Evolutionary conservation across 116 monocot species (phyloP), one percentile per base, ranked within the genome.

Genomic region (Iris pallida): DNA sequence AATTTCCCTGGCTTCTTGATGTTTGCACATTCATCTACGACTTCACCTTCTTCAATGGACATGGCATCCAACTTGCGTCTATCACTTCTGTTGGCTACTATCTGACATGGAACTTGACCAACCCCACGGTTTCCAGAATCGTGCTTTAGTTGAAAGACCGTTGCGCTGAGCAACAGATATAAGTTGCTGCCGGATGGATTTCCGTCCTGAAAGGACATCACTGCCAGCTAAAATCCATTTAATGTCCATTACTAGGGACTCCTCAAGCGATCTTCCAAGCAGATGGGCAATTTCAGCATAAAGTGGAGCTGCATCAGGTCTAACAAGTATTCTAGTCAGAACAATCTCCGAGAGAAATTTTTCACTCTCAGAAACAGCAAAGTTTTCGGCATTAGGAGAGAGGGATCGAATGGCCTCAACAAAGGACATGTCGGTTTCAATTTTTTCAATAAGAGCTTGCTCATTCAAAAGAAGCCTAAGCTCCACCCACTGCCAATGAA

Each of bases 401-500:
- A 98, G 71, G 53, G 93, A 93, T 42, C 84, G 77, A 68, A 98
- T 73, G 20, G 93, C 90, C 42, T 98, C 97, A 10, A 82, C 90
- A 19, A 98, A 68, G 55, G 90, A 80, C 83, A 85, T 83, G 69
- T 80, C 84, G 1, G 65, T 80, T 66, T 88, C 90, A 45, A 84
- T 79, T 75, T 88, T 98, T 66, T 93, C 93, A 65, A 88, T 76
- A 69, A 98, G 78, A 42, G 88, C 90, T 70, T 93, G 93, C 69
- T 98, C 98, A 77, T 93, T 85, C 75, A 98, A 80, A 68, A 98
- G 93, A 67, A 98, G 78, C 72, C 93, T 85, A 68, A 98, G 73
- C 79, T 90, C 93, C 63, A 98, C 72, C 98, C 98, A 98, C 70
- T 98, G 98, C 98, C 98, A 98, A 82, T 98, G 98, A 53, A 98